Evolutionary conservation across 257 asterid genomes (phyloP), one percentile per base, ranked within the genome.

Genomic region (Oldenlandia corymbosa): DNA sequence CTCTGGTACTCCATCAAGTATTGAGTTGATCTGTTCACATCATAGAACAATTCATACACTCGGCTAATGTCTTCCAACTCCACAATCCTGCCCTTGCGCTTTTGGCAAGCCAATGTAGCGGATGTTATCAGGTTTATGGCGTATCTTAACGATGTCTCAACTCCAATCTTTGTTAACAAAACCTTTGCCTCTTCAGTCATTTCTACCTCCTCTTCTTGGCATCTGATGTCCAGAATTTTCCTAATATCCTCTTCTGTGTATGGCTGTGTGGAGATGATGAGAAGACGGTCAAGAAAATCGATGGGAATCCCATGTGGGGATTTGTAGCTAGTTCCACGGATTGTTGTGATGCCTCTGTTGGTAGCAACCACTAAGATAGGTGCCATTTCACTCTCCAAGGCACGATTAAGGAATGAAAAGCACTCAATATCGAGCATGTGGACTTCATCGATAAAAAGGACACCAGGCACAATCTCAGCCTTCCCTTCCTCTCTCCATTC

Each of bases 401-500:
- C 97, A 24, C 99, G 97, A 59, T 93, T 93, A 30, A 93, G 83
- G 74, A 90, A 93, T 5, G 99, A 93, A 62, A 93, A 93, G 71
- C 99, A 87, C 79, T 93, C 99, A 0, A 93, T 90, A 71, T 92
- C 99, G 23, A 89, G 95, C 97, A 92, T 92, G 85, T 87, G 99
- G n/a, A 92, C 99, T 81, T 92, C 97, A 3, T 92, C 99, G 16
- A 92, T 92, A 75, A 92, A 92, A 64, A 92, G 94, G 47, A 92
- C 97, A 7, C 99, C 99, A 0, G 99, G 99, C 23, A 90, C 75
- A 32, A 92, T 87, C 75, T 92, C 99, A 0, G 99, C 97, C 68
- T 89, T 90, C 34, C 99, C 99, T 84, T 92, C 99, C 69, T 92
- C 99, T 53, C 97, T 76, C 99, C 99, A 92, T 77, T 92, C 99